phyloP scores from a whole-genome alignment of 148 eudicot species.

The Polygonum aviculare region DNA sequence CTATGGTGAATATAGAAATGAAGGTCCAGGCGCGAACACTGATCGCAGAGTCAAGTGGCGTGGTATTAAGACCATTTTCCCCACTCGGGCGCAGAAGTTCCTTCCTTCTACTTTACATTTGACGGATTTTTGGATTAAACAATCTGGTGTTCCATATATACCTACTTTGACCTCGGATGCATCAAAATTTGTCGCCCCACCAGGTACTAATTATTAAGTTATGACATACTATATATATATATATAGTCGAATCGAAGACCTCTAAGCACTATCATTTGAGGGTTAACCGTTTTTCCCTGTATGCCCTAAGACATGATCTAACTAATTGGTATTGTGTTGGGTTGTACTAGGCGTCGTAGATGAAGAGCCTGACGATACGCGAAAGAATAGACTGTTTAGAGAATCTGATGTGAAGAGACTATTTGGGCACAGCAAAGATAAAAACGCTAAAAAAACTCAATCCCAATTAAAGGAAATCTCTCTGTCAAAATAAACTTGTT shows the following conservation, averaged over 20 bases:
- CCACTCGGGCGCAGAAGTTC: constrained; percentile 21
- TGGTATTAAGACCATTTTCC: constrained; percentile 17
- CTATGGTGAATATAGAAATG: constrained; percentile 24
- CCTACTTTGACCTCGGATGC: constrained; percentile 15
- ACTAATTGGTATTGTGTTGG: background rate
- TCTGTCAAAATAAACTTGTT: no score
- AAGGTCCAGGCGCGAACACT: constrained; percentile 20
- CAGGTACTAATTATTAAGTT: background rate
- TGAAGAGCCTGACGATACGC: background rate
- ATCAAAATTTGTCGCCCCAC: background rate
- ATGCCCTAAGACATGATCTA: no score
- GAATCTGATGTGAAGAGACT: no score
- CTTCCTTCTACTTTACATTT: constrained; percentile 20
- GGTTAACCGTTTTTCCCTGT: no score
- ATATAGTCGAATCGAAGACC: background rate
- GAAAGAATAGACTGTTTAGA: no score
- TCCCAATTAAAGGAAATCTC: no score
- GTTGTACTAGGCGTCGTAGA: background rate
- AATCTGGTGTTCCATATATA: constrained; percentile 28
- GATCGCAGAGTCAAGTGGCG: constrained; percentile 17
- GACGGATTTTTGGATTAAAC: constrained; percentile 25
- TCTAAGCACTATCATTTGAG: no score
- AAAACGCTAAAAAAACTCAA: no score
- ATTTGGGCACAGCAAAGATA: no score
- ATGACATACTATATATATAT: no score